A percentile compares a stretch with the other conserved stretches of the same genome.
phyloP scores from a whole-genome alignment of 2,329 filamentous ascomycete genomes.

The Pochonia chlamydosporia region DNA sequence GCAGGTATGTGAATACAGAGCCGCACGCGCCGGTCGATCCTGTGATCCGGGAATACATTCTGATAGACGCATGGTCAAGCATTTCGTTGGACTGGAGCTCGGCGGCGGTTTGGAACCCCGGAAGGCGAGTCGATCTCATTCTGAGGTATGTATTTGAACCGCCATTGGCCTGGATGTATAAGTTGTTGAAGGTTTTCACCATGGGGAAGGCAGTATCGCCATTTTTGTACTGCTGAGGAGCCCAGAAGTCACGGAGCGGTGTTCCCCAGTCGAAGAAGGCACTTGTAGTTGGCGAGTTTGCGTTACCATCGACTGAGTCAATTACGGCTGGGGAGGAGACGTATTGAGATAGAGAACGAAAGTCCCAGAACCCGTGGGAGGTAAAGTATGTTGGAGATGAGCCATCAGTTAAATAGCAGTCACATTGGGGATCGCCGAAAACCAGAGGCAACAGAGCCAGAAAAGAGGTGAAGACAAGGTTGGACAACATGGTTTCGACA shows the following conservation, averaged over 20 bases:
- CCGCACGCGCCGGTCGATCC: background rate
- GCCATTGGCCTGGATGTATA: background rate
- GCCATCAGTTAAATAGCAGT: slow-evolving; percentile 10
- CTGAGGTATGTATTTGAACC: background rate
- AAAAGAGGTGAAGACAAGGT: too few species aligned
- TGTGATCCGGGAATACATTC: background rate
- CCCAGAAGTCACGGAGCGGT: background rate
- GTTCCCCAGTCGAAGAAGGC: background rate
- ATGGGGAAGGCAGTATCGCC: background rate
- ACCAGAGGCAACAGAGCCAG: background rate
- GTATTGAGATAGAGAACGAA: slow-evolving; percentile 6
- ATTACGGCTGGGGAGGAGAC: background rate
- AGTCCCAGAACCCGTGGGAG: slow-evolving; percentile 10
- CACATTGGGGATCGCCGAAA: slow-evolving; percentile 5
- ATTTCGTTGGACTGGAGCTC: background rate
- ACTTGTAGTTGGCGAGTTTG: background rate
- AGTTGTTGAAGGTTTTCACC: background rate
- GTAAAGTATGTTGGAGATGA: slow-evolving; percentile 5
- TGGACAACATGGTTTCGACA: too few species aligned
- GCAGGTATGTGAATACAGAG: background rate
- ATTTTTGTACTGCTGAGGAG: background rate
- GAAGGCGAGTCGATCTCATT: background rate
- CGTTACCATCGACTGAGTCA: background rate
- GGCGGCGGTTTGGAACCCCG: background rate
- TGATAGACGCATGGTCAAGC: background rate